These are phyloP conservation scores for Mortierella sp. DNA, from an alignment of 371 early-diverging fungal genomes.

Conservation along the genomic window DNA sequence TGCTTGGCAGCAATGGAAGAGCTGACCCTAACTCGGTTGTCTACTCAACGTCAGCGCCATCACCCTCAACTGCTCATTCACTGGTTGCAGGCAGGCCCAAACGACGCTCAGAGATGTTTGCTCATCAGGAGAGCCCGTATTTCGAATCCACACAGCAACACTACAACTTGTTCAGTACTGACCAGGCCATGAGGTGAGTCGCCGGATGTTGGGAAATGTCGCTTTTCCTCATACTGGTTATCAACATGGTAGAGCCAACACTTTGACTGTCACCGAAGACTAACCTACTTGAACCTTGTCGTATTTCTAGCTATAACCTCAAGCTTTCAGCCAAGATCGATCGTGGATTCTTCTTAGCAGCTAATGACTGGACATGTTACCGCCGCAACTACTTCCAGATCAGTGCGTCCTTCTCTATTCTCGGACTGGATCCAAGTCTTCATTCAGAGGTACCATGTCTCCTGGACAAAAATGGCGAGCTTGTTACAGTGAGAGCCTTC, in stretches of 20 bases:
- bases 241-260: too few species aligned
- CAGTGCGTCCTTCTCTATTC: slow-evolving; percentile 78
- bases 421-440: slow-evolving; percentile 52
- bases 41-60: slow-evolving; percentile 48
- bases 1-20: slow-evolving; percentile 13
- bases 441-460: slow-evolving; percentile 72
- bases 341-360: slow-evolving; percentile 83
- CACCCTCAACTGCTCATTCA: slow-evolving; percentile 26
- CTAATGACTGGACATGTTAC: slow-evolving; percentile 94
- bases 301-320: slow-evolving; percentile 51
- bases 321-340: slow-evolving; percentile 75
- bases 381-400: slow-evolving; percentile 96
- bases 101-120: slow-evolving; percentile 39
- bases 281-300: too few species aligned
- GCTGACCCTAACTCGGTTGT: slow-evolving; percentile 11
- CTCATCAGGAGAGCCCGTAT: slow-evolving; percentile 63
- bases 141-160: slow-evolving; percentile 72
- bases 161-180: slow-evolving; percentile 70
- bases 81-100: slow-evolving; percentile 23
- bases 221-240: not conserved
- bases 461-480: slow-evolving; percentile 61
- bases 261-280: too few species aligned
- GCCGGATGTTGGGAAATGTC: not conserved
- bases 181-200: slow-evolving; percentile 68
- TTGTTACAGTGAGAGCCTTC: slow-evolving; percentile 69